phyloP scores from a whole-genome alignment of 148 eudicot genomes.

The Pharnaceum exiguum region DNA sequence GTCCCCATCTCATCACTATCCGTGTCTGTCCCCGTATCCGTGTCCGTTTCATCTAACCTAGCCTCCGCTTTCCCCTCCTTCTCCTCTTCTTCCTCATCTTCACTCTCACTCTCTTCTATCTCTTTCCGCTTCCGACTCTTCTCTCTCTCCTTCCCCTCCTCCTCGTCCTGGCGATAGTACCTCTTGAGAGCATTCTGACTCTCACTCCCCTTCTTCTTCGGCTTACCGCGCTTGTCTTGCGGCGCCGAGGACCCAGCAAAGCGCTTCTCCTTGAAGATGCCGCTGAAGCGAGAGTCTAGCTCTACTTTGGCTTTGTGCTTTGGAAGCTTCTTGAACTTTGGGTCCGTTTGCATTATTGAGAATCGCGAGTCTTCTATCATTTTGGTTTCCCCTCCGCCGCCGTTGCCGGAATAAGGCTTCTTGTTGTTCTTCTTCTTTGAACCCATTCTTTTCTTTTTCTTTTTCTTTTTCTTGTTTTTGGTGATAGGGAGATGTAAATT shows the following conservation, averaged over 20 bases:
- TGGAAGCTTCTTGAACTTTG: slow-evolving; percentile 66
- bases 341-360: slow-evolving; percentile 58
- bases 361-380: slow-evolving; percentile 62
- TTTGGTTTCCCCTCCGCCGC: slow-evolving; percentile 11
- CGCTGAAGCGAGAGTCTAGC: slow-evolving; percentile 63
- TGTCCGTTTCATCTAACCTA: slow-evolving; percentile 19
- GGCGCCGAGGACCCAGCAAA: slow-evolving; percentile 53
- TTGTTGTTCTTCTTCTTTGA: slow-evolving; percentile 39
- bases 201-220: slow-evolving; percentile 28
- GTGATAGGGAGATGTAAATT: too few relatives aligned
- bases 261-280: slow-evolving; percentile 54
- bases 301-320: slow-evolving; percentile 50
- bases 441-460: too few relatives aligned
- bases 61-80: slow-evolving; percentile 18
- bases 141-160: slow-evolving; percentile 9
- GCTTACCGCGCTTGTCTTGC: slow-evolving; percentile 74
- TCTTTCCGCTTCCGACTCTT: slow-evolving; percentile 7
- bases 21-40: slow-evolving; percentile 29
- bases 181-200: slow-evolving; percentile 42
- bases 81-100: slow-evolving; percentile 24
- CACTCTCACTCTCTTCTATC: slow-evolving; percentile 3
- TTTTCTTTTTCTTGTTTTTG: too few relatives aligned
- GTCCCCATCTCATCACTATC: slow-evolving; percentile 37
- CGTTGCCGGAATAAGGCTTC: slow-evolving; percentile 4
- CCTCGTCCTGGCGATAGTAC: slow-evolving; percentile 40